Percentiles rank a stretch among this genome's conserved stretches.
phyloP scores from a whole-genome alignment of 1,284 basidiomycete species.

The Cryptococcus neoformans region DNA sequence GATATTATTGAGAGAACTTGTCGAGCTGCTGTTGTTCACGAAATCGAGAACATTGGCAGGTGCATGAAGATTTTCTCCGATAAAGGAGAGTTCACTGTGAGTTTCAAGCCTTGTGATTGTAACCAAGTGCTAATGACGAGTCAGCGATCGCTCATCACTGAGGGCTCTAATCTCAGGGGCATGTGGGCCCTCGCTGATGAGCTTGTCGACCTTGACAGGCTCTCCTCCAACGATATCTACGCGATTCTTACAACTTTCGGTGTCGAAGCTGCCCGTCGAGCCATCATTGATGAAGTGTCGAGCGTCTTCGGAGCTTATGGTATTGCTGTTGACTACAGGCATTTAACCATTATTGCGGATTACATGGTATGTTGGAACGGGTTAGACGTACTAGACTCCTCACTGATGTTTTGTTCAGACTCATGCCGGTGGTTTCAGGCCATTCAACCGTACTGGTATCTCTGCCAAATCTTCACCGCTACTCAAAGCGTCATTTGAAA shows the following conservation, averaged over 20 bases:
- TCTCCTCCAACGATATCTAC: conserved; percentile 96
- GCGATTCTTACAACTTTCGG: conserved; percentile 90
- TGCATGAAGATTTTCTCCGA: conserved; percentile 50
- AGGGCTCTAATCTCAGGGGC: conserved; percentile 88
- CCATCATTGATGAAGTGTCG: conserved; percentile 82
- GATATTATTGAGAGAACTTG: conserved; percentile 86
- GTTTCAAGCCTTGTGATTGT: conserved; percentile 7
- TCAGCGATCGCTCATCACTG: conserved; percentile 51
- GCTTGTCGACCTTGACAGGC: conserved; percentile 76
- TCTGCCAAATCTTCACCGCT: conserved; percentile 87
- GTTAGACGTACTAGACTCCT: not conserved
- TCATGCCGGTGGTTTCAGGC: conserved; percentile 94
- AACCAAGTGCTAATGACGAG: not conserved
- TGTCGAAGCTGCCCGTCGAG: conserved; percentile 92
- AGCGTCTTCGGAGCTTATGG: conserved; percentile 96
- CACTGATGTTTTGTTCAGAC: conserved; percentile 59
- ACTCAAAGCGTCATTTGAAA: conserved; percentile 96
- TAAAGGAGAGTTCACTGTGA: conserved; percentile 47
- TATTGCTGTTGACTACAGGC: conserved; percentile 92
- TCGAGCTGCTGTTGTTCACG: conserved; percentile 75
- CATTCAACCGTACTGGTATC: conserved; percentile 96
- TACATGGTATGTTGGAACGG: conserved; percentile 73
- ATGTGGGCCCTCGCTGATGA: conserved; percentile 82
- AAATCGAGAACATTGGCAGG: conserved; percentile 80
- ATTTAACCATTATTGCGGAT: conserved; percentile 96